These are phyloP conservation scores for Leccinum subtestaceum DNA, from an alignment of 768 basidiomycete species.

Conservation along the genomic window DNA sequence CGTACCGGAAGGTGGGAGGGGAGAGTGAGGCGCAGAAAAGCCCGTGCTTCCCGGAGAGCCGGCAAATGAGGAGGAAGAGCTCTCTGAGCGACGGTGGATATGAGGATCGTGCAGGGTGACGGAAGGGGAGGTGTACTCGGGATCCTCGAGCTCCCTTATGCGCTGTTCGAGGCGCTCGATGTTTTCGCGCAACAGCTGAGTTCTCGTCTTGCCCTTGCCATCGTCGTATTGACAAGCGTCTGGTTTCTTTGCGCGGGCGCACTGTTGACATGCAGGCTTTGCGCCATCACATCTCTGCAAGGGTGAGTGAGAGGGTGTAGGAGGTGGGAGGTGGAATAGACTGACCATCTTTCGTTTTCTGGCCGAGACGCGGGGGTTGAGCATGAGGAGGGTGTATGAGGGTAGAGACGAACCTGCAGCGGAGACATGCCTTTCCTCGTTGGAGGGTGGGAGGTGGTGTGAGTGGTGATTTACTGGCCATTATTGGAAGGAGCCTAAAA, in stretches of 20 bases:
- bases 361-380: constrained; percentile 11
- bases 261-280: constrained; percentile 79
- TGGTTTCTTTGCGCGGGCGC: constrained; percentile 70
- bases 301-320: constrained; percentile 9
- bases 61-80: constrained; percentile 49
- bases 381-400: constrained; percentile 6
- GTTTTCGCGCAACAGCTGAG: constrained; percentile 75
- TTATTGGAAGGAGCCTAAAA: constrained; percentile 37
- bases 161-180: constrained; percentile 70
- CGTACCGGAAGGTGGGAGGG: constrained; percentile 54
- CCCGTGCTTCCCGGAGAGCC: constrained; percentile 53
- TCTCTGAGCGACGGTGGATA: constrained; percentile 38
- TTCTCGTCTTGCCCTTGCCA: constrained; percentile 80
- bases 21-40: constrained; percentile 55
- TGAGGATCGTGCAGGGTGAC: constrained; percentile 73
- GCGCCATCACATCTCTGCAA: constrained; percentile 70
- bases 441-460: constrained; percentile 46
- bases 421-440: constrained; percentile 67
- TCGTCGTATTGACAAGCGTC: constrained; percentile 81
- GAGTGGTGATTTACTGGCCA: constrained; percentile 32
- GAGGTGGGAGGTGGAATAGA: not conserved
- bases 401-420: constrained; percentile 55
- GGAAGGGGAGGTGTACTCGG: constrained; percentile 66
- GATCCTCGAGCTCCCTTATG: constrained; percentile 72
- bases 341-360: constrained; percentile 73